phyloP scores from a whole-genome alignment of 352 stramenopile species.

The Phytophthora vignae region DNA sequence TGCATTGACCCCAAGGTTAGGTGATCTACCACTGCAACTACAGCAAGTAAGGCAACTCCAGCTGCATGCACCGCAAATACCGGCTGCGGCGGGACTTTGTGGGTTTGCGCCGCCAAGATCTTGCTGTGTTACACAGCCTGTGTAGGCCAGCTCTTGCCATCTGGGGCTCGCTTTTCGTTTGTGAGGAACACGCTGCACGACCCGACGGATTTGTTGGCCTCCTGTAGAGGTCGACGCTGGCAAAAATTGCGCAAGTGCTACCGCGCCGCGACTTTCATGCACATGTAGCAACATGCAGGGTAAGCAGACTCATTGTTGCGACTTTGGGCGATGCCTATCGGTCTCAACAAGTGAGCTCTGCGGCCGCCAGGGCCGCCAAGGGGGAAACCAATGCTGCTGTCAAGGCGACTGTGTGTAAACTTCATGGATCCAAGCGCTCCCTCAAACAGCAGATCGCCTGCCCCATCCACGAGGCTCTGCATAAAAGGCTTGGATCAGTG shows the following conservation, averaged over 20 bases:
- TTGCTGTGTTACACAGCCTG: no score
- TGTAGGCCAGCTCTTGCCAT: neutral
- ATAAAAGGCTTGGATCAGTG: conserved; percentile 7
- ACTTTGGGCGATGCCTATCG: no score
- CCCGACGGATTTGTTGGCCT: neutral
- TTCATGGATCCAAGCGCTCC: neutral
- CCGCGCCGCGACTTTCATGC: neutral
- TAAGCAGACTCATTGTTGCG: no score
- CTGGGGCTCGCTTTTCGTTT: conserved; percentile 7
- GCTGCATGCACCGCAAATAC: conserved; percentile 7
- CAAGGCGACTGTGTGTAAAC: neutral
- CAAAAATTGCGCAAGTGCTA: conserved; percentile 9
- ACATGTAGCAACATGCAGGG: no score
- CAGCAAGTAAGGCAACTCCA: neutral
- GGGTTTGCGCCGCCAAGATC: neutral
- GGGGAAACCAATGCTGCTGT: neutral
- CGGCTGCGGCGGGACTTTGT: conserved; percentile 16
- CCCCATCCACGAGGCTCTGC: neutral
- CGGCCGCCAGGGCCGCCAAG: no score
- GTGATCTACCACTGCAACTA: neutral
- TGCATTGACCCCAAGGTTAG: neutral
- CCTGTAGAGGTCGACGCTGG: conserved; percentile 9
- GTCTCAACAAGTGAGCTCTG: no score
- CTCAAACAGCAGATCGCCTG: neutral
- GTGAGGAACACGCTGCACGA: conserved; percentile 25